Evolutionary conservation across 2,329 filamentous ascomycete species (phyloP).

Genomic region (Ramularia endophylla): DNA sequence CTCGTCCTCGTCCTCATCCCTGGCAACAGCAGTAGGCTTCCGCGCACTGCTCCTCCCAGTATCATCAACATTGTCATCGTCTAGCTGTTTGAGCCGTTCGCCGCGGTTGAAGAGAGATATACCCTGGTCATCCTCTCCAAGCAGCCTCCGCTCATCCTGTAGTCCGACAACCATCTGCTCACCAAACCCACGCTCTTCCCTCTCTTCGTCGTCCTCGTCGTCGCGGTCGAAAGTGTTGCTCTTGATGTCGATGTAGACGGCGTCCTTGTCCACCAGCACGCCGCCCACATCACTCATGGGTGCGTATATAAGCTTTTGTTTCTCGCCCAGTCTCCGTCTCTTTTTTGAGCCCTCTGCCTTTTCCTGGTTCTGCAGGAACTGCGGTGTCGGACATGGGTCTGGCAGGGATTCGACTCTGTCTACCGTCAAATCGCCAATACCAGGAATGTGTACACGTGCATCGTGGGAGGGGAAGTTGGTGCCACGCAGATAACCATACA

Average conservation of each 20-base stretch:
- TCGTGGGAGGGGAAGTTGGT: slow-evolving; percentile 86
- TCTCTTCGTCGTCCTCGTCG: slow-evolving; percentile 53
- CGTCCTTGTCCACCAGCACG: slow-evolving; percentile 92
- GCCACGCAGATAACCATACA: slow-evolving; percentile 90
- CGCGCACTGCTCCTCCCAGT: slow-evolving; percentile 36
- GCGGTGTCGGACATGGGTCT: slow-evolving; percentile 91
- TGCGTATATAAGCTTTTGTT: slow-evolving; percentile 92
- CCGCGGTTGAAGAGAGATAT: slow-evolving; percentile 82
- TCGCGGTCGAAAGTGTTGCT: slow-evolving; percentile 65
- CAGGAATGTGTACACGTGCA: slow-evolving; percentile 85
- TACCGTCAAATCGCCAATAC: slow-evolving; percentile 82
- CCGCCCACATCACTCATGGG: slow-evolving; percentile 98
- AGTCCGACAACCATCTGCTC: slow-evolving; percentile 91
- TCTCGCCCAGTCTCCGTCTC: slow-evolving; percentile 79
- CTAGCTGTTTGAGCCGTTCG: slow-evolving; percentile 56
- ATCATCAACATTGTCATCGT: slow-evolving; percentile 38
- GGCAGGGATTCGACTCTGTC: slow-evolving; percentile 79
- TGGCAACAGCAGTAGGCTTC: slow-evolving; percentile 45
- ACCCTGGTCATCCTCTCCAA: slow-evolving; percentile 76
- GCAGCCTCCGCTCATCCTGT: slow-evolving; percentile 72
- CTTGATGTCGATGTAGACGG: slow-evolving; percentile 79
- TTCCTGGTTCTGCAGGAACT: slow-evolving; percentile 78
- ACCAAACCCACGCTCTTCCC: slow-evolving; percentile 77
- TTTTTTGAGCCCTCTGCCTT: slow-evolving; percentile 79
- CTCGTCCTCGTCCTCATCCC: slow-evolving; percentile 45